phyloP scores from a whole-genome alignment of 2,329 filamentous ascomycete species.

The Alternaria arbusti region DNA sequence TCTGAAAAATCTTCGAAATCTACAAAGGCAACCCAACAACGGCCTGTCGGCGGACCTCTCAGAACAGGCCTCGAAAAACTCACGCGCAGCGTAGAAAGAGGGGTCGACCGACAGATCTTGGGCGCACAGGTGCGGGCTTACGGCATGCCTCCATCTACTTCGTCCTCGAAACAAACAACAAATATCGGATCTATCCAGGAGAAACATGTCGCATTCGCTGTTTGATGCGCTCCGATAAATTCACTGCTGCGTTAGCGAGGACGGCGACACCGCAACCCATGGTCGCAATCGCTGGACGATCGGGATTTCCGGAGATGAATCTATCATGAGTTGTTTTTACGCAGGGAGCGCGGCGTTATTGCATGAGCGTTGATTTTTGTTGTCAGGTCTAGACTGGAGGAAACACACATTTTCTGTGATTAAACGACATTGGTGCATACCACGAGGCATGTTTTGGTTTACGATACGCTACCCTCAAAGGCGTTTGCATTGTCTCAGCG shows the following conservation, averaged over 20 bases:
- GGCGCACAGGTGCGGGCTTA: constrained; percentile 17
- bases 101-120: constrained; percentile 20
- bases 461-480: not conserved
- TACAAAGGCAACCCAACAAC: not conserved
- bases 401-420: no score
- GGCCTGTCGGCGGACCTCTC: constrained; percentile 1
- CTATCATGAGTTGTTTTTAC: no score
- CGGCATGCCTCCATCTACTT: not conserved
- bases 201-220: not conserved
- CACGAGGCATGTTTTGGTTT: no score
- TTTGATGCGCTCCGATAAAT: not conserved
- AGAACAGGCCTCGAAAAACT: constrained; percentile 15
- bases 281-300: no score
- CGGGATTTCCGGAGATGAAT: no score
- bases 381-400: no score
- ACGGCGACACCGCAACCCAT: no score
- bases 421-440: no score
- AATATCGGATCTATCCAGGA: not conserved
- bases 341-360: no score
- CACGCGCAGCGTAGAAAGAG: constrained; percentile 11
- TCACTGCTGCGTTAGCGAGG: no score
- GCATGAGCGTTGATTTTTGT: no score
- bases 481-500: not conserved
- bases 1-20: not conserved
- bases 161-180: not conserved